Evolutionary conservation across 1,284 basidiomycete genomes (phyloP).

Genomic region (Inonotus obliquus): DNA sequence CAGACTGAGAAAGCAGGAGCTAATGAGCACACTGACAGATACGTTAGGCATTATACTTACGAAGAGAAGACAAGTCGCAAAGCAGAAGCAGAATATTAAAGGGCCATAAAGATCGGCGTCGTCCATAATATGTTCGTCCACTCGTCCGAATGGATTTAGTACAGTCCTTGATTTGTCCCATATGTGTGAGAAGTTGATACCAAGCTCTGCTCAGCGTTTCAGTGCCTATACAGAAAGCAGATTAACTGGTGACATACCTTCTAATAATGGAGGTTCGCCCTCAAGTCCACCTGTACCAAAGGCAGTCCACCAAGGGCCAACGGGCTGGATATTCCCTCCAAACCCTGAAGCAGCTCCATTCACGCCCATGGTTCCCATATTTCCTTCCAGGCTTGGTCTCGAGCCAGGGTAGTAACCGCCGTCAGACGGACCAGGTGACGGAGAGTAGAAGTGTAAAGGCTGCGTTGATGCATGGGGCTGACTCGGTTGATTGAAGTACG

Average conservation of each 20-base stretch:
- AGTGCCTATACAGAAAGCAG: constrained; percentile 5
- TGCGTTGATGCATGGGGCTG: constrained; percentile 31
- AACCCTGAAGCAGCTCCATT: constrained; percentile 43
- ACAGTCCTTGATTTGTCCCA: constrained; percentile 92
- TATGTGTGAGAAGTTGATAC: constrained; percentile 97
- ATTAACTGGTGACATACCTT: constrained; percentile 53
- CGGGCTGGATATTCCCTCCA: constrained; percentile 67
- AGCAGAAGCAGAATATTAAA: constrained; percentile 91
- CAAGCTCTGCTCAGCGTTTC: constrained; percentile 67
- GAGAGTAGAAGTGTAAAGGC: constrained; percentile 73
- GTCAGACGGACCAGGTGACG: constrained; percentile 38
- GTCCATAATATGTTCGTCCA: constrained; percentile 98
- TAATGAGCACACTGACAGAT: neutral
- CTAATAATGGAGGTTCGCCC: constrained; percentile 87
- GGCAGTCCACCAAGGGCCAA: constrained; percentile 87
- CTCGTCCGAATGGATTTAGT: constrained; percentile 83
- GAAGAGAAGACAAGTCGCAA: constrained; percentile 86
- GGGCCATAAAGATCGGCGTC: constrained; percentile 98
- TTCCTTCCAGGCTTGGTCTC: constrained; percentile 69
- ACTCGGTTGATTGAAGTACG: constrained; percentile 52
- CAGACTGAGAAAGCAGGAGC: constrained; percentile 55
- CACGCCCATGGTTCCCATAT: constrained; percentile 38
- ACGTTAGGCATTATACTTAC: constrained; percentile 49
- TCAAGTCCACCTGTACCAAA: constrained; percentile 96
- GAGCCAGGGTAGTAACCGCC: constrained; percentile 63